Conservation (phyloP, 2,329 filamentous ascomycete genomes). For the Akanthomyces muscarius region DNA sequence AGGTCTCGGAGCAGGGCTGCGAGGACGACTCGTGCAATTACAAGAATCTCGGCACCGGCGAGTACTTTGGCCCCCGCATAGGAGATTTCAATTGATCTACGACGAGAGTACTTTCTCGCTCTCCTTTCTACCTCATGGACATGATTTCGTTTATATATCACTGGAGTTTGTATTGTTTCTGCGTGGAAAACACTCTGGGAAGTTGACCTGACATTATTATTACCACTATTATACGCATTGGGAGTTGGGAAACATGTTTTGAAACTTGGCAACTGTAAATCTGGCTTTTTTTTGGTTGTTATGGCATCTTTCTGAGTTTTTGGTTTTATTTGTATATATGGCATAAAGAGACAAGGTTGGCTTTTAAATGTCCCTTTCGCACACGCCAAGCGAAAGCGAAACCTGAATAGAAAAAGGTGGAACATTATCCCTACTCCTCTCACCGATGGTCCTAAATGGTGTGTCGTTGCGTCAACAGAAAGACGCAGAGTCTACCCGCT, state of each 20-base stretch:
- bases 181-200: neutral
- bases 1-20: slow-evolving; percentile 37
- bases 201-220: neutral
- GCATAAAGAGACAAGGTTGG: neutral
- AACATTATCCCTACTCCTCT: no score
- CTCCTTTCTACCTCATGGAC: slow-evolving; percentile 9
- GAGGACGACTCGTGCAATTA: slow-evolving; percentile 39
- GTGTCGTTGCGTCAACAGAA: no score
- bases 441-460: no score
- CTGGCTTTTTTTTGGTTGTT: neutral
- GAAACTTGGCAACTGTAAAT: neutral
- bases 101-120: slow-evolving; percentile 18
- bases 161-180: neutral
- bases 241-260: neutral
- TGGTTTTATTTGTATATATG: neutral
- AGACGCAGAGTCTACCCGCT: no score
- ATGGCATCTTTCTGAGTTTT: neutral
- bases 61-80: slow-evolving; percentile 38
- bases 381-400: no score
- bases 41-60: slow-evolving; percentile 31
- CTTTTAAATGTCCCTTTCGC: no score
- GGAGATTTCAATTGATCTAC: slow-evolving; percentile 34
- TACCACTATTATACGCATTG: neutral
- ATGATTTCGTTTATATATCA: slow-evolving; percentile 7
- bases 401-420: no score